Conservation (phyloP, 108 stramenopile species). For the Conticribra guillardii region DNA sequence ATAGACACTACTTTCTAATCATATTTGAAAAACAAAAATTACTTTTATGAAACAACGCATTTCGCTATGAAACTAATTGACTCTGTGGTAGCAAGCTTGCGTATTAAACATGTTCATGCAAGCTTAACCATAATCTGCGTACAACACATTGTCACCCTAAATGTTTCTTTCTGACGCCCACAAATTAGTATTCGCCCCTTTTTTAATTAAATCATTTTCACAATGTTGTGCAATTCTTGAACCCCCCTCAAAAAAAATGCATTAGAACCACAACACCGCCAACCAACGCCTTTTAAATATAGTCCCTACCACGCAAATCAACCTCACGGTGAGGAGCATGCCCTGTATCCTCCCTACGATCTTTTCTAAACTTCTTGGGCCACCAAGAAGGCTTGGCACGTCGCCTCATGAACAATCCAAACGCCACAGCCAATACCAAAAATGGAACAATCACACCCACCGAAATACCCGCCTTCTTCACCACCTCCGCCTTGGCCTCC, state of each 20-base stretch:
- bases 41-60: no score
- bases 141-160: no score
- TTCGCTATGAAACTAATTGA: no score
- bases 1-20: no score
- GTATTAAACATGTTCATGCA: no score
- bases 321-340: slow-evolving; percentile 54
- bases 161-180: no score
- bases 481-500: slow-evolving; percentile 5
- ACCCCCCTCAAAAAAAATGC: neutral
- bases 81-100: no score
- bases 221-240: no score
- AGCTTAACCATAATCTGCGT: no score
- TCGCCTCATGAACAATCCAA: slow-evolving; percentile 48
- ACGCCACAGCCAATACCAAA: slow-evolving; percentile 18
- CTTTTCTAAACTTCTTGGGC: slow-evolving; percentile 44
- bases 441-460: slow-evolving; percentile 30
- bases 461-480: slow-evolving; percentile 33
- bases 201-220: no score
- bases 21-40: no score
- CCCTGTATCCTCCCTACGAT: slow-evolving; percentile 46
- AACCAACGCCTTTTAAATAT: slow-evolving; percentile 25
- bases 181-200: no score
- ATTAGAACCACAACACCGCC: neutral
- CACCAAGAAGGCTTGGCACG: slow-evolving; percentile 49
- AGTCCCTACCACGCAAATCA: slow-evolving; percentile 50